Percentiles rank a stretch among this genome's conserved stretches.
These are phyloP conservation scores for Apophysomyces variabilis DNA, from an alignment of 371 early-diverging fungal genomes.

Conservation along the genomic window DNA sequence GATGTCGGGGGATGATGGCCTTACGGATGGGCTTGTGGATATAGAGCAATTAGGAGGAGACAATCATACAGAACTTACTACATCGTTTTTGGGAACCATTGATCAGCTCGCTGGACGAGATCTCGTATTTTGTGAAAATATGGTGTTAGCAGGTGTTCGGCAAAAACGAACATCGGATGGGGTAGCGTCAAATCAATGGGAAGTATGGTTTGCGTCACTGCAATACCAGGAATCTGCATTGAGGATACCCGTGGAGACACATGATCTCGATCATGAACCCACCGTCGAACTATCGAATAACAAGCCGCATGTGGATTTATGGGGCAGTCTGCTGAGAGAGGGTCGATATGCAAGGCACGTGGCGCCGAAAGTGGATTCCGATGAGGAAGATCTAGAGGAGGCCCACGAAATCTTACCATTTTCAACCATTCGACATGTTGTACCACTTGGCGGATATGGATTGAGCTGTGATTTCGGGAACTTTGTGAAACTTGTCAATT, in stretches of 20 bases:
- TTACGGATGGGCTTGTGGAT: constrained; percentile 25
- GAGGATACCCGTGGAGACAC: constrained; percentile 28
- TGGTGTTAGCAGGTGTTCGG: constrained; percentile 44
- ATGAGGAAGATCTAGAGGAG: constrained; percentile 29
- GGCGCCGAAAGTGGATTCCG: background rate
- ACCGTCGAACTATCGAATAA: background rate
- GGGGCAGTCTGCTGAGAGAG: constrained; percentile 11
- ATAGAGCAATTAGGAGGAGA: constrained; percentile 37
- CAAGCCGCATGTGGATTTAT: background rate
- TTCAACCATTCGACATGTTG: constrained; percentile 30
- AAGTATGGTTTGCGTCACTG: constrained; percentile 45
- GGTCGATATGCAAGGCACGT: background rate
- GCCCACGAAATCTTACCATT: constrained; percentile 42
- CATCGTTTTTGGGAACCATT: constrained; percentile 38
- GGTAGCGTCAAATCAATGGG: constrained; percentile 26
- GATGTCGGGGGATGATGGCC: background rate
- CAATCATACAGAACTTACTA: constrained; percentile 21
- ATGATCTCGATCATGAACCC: constrained; percentile 29
- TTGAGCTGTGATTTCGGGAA: constrained; percentile 52
- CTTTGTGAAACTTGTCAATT: constrained; percentile 43
- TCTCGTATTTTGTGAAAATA: constrained; percentile 40
- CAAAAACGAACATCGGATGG: constrained; percentile 7
- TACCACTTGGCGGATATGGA: constrained; percentile 35
- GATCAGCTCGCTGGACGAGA: constrained; percentile 34
- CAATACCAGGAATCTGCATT: constrained; percentile 32